Evolutionary conservation across 2,329 filamentous ascomycete genomes (phyloP).

Genomic region (Endothia cerciana): DNA sequence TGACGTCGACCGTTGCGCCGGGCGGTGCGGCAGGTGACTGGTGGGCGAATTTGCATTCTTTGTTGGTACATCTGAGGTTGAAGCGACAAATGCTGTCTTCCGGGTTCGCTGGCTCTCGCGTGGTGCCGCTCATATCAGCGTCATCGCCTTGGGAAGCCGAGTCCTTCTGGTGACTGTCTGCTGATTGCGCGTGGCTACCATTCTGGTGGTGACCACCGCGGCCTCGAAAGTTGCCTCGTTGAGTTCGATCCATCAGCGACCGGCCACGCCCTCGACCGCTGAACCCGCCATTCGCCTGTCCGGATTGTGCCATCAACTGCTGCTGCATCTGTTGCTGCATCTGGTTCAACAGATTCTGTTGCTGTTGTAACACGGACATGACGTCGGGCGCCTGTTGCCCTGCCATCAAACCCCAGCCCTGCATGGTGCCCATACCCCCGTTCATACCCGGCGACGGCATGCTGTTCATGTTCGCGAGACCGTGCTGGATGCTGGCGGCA

Average conservation of each 20-base stretch:
- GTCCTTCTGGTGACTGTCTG: slow-evolving; percentile 41
- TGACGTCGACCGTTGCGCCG: slow-evolving; percentile 75
- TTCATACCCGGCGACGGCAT: slow-evolving; percentile 43
- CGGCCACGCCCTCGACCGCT: slow-evolving; percentile 49
- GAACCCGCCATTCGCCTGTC: slow-evolving; percentile 46
- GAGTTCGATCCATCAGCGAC: slow-evolving; percentile 77
- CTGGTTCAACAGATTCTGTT: slow-evolving; percentile 84
- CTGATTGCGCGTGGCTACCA: slow-evolving; percentile 38
- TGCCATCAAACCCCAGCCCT: slow-evolving; percentile 53
- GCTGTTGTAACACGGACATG: slow-evolving; percentile 84
- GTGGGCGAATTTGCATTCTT: slow-evolving; percentile 90
- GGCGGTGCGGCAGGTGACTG: slow-evolving; percentile 89
- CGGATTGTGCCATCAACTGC: slow-evolving; percentile 58
- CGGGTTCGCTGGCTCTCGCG: slow-evolving; percentile 59
- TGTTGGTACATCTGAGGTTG: slow-evolving; percentile 86
- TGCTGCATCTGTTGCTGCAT: slow-evolving; percentile 69
- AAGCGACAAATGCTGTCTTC: slow-evolving; percentile 81
- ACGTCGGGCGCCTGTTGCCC: slow-evolving; percentile 52
- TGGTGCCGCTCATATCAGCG: slow-evolving; percentile 62
- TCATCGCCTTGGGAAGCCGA: slow-evolving; percentile 51
- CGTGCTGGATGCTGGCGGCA: slow-evolving; percentile 53
- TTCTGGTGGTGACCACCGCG: slow-evolving; percentile 49
- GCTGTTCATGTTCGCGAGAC: slow-evolving; percentile 50
- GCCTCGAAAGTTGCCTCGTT: slow-evolving; percentile 59
- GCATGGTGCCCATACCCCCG: slow-evolving; percentile 49